Percentiles rank a stretch among this genome's conserved stretches.
phyloP scores from a whole-genome alignment of 23 red algal genomes.

The Gracilaria vermiculophylla region DNA sequence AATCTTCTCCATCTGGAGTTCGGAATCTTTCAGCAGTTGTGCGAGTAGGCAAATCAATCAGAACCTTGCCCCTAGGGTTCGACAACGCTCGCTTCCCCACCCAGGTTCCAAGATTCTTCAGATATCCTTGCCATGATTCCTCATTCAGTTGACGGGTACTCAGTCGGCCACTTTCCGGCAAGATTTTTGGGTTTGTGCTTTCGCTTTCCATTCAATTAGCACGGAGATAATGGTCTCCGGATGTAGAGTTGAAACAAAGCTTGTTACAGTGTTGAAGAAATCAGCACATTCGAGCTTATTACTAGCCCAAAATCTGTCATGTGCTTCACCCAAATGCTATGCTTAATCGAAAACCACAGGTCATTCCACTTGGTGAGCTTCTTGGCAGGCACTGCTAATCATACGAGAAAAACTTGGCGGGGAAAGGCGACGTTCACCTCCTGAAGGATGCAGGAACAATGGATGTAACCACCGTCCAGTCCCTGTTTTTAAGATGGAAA shows the following conservation, averaged over 20 bases:
- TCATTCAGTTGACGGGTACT: slow-evolving; percentile 4
- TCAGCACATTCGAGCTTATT: neutral
- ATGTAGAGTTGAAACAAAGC: neutral
- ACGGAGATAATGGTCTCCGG: neutral
- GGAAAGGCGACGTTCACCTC: too few relatives aligned
- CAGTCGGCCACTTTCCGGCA: neutral
- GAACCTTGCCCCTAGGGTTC: slow-evolving; percentile 44
- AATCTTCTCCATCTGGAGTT: slow-evolving; percentile 21
- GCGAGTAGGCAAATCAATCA: slow-evolving; percentile 46
- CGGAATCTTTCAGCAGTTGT: slow-evolving; percentile 56
- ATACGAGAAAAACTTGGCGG: too few relatives aligned
- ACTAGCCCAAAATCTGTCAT: neutral
- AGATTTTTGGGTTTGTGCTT: neutral
- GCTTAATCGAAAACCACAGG: neutral
- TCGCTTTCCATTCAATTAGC: neutral
- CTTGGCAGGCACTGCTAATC: neutral
- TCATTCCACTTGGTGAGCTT: neutral
- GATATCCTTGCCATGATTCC: slow-evolving; percentile 53
- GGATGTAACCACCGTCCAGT: too few relatives aligned
- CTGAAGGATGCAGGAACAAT: too few relatives aligned
- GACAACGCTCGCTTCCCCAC: slow-evolving; percentile 55
- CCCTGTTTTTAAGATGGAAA: too few relatives aligned
- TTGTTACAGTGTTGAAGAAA: neutral
- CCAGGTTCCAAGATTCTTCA: slow-evolving; percentile 61
- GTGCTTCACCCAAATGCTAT: neutral